phyloP scores from a whole-genome alignment of 768 basidiomycete genomes.

The Mycena amicta region DNA sequence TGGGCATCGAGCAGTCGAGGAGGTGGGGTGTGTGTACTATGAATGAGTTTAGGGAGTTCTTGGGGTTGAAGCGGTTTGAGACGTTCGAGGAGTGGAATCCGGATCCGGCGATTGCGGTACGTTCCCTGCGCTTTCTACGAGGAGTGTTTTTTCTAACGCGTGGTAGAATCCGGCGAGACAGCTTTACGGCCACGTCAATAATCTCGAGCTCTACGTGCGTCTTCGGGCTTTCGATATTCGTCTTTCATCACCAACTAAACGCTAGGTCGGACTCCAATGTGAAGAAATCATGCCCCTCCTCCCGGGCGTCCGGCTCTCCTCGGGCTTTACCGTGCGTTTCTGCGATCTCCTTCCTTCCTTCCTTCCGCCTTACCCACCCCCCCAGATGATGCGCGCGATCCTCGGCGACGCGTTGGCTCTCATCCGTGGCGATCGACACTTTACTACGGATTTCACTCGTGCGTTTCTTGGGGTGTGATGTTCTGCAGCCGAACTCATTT shows the following conservation, averaged over 20 bases:
- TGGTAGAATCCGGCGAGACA: slow-evolving; percentile 32
- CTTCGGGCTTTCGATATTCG: too few species aligned
- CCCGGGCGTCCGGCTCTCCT: slow-evolving; percentile 59
- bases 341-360: too few species aligned
- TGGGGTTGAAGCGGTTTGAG: slow-evolving; percentile 50
- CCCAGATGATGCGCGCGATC: slow-evolving; percentile 51
- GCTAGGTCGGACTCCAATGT: slow-evolving; percentile 42
- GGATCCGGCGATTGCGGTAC: slow-evolving; percentile 45
- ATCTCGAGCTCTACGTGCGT: slow-evolving; percentile 44
- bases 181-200: slow-evolving; percentile 40
- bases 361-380: too few species aligned
- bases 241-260: too few species aligned
- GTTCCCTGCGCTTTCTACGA: slow-evolving; percentile 5
- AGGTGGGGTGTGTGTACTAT: slow-evolving; percentile 58
- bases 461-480: too few species aligned
- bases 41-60: slow-evolving; percentile 57
- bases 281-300: slow-evolving; percentile 56
- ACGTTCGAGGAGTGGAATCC: slow-evolving; percentile 59
- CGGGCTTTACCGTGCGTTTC: slow-evolving; percentile 54
- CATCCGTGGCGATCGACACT: slow-evolving; percentile 56
- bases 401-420: slow-evolving; percentile 57
- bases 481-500: too few species aligned
- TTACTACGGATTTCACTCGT: slow-evolving; percentile 55
- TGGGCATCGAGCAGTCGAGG: slow-evolving; percentile 57
- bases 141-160: not conserved